These are phyloP conservation scores for Leccinum subgranulosum DNA, from an alignment of 768 basidiomycete species.

Conservation along the genomic window DNA sequence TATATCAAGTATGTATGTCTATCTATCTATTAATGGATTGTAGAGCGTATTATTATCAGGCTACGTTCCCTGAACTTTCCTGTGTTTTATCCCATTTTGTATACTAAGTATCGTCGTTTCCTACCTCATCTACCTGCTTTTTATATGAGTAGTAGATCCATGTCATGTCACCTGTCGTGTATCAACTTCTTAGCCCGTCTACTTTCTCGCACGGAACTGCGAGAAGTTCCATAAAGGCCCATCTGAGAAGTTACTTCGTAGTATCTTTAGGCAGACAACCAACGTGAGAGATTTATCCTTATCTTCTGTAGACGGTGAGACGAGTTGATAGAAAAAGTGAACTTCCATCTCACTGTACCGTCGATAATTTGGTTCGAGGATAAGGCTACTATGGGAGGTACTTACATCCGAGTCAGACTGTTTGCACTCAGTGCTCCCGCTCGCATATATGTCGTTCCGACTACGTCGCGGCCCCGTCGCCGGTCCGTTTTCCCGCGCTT, in stretches of 20 bases:
- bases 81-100: neutral
- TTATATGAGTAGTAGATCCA: neutral
- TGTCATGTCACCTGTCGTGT: neutral
- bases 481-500: too few species aligned
- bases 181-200: neutral
- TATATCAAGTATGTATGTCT: conserved; percentile 1
- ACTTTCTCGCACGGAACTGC: neutral
- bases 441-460: too few species aligned
- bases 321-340: neutral
- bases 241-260: too few species aligned
- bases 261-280: neutral
- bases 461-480: too few species aligned
- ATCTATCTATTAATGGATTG: neutral
- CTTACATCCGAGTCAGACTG: too few species aligned
- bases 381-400: neutral
- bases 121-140: neutral
- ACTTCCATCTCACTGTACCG: neutral
- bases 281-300: neutral
- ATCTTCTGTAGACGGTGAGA: neutral
- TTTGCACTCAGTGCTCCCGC: too few species aligned
- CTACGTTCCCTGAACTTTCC: neutral
- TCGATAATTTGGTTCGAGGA: neutral
- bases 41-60: neutral
- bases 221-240: neutral
- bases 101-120: neutral